Percentiles rank a stretch among this genome's conserved stretches.
phyloP scores from a whole-genome alignment of 371 early-diverging fungal species.

The Capillidium heterosporum region DNA sequence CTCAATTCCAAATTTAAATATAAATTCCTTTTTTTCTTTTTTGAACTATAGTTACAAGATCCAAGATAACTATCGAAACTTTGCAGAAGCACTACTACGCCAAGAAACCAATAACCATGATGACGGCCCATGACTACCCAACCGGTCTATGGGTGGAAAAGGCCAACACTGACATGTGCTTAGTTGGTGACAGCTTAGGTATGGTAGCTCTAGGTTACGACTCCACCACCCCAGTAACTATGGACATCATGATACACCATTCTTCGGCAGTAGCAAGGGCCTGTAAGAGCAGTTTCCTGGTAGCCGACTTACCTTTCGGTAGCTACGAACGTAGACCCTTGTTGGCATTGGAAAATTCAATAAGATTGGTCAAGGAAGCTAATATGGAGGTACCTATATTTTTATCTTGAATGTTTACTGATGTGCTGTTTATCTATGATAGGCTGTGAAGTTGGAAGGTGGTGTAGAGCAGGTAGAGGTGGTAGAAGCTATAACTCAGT shows the following conservation, averaged over 20 bases:
- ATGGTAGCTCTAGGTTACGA: slow-evolving; percentile 89
- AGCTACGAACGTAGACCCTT: slow-evolving; percentile 60
- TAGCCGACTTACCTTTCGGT: slow-evolving; percentile 86
- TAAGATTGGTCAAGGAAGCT: slow-evolving; percentile 74
- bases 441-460: slow-evolving; percentile 93
- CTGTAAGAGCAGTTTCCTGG: slow-evolving; percentile 45
- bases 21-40: too few relatives aligned
- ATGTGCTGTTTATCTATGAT: too few relatives aligned
- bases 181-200: slow-evolving; percentile 93
- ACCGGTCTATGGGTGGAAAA: slow-evolving; percentile 66
- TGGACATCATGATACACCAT: slow-evolving; percentile 92
- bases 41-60: slow-evolving; percentile 7
- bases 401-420: too few relatives aligned
- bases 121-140: slow-evolving; percentile 84
- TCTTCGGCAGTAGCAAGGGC: slow-evolving; percentile 77
- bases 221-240: slow-evolving; percentile 65
- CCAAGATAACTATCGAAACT: slow-evolving; percentile 73
- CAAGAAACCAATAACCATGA: slow-evolving; percentile 56
- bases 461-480: slow-evolving; percentile 68
- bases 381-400: slow-evolving; percentile 70
- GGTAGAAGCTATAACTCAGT: slow-evolving; percentile 44
- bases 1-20: too few relatives aligned
- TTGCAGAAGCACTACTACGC: slow-evolving; percentile 47
- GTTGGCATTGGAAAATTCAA: slow-evolving; percentile 52
- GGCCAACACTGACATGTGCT: slow-evolving; percentile 62